Evolutionary conservation across 2,329 filamentous ascomycete genomes (phyloP).

Genomic region (Hypocreales sp.): DNA sequence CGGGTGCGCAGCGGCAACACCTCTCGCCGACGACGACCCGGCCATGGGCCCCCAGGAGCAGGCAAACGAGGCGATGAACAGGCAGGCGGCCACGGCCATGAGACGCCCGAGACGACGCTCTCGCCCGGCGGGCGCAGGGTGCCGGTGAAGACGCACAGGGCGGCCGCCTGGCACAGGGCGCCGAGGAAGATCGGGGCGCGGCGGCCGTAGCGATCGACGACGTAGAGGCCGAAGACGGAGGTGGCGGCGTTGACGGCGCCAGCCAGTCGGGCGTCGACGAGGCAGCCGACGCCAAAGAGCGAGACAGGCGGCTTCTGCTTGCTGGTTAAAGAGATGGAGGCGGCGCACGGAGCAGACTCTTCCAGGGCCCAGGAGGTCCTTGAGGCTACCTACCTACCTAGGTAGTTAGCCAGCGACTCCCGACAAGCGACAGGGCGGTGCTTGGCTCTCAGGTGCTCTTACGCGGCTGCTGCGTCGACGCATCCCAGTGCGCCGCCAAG

Average conservation of each 20-base stretch:
- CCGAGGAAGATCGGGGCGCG: constrained; percentile 51
- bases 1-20: constrained; percentile 43
- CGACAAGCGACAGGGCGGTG: too few species aligned
- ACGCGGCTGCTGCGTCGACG: too few species aligned
- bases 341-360: too few species aligned
- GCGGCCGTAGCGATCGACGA: constrained; percentile 54
- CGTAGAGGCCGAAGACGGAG: constrained; percentile 51
- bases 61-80: constrained; percentile 62
- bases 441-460: too few species aligned
- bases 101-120: constrained; percentile 38
- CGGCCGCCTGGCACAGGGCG: constrained; percentile 50
- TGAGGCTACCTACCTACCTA: too few species aligned
- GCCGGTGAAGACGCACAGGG: constrained; percentile 50
- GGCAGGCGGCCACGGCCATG: constrained; percentile 57
- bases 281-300: constrained; percentile 37
- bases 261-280: constrained; percentile 38
- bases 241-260: constrained; percentile 51
- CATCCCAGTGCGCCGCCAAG: too few species aligned
- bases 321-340: too few species aligned
- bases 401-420: too few species aligned
- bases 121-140: constrained; percentile 24
- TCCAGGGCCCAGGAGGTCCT: too few species aligned
- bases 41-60: constrained; percentile 54
- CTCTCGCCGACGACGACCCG: constrained; percentile 52
- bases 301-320: constrained; percentile 37